These are phyloP conservation scores for Colletotrichum tabaci DNA, from an alignment of 2,329 filamentous ascomycete genomes.

Conservation along the genomic window DNA sequence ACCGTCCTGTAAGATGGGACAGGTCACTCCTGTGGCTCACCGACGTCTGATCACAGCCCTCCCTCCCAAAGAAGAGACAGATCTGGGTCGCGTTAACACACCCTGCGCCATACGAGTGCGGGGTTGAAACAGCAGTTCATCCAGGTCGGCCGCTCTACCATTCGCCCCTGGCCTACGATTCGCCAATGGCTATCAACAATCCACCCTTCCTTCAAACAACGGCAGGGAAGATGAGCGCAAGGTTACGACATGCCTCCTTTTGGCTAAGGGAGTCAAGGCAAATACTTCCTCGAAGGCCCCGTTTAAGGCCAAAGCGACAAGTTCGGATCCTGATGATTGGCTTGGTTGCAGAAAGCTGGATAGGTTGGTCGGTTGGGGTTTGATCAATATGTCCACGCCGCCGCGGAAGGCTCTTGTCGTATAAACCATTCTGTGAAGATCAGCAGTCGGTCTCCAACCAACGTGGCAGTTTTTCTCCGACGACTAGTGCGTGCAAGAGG, in stretches of 20 bases:
- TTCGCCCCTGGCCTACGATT: conserved; percentile 4
- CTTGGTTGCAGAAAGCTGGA: not conserved
- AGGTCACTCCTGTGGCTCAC: not conserved
- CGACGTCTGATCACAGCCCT: not conserved
- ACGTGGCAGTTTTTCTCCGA: conserved; percentile 30
- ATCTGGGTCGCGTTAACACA: not conserved
- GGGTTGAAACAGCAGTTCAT: conserved; percentile 37
- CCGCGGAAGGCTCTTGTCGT: conserved; percentile 26
- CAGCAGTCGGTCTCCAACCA: conserved; percentile 22
- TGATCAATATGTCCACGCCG: not conserved
- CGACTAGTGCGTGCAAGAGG: not conserved
- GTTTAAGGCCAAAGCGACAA: not conserved
- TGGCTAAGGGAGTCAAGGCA: not conserved
- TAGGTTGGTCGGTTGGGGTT: not conserved
- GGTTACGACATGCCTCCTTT: not conserved
- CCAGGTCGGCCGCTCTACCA: conserved; percentile 5
- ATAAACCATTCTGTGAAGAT: conserved; percentile 21
- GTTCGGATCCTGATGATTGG: not conserved
- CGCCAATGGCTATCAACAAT: not conserved
- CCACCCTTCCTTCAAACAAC: not conserved
- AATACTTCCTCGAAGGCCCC: too few relatives aligned
- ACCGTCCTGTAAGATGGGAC: not conserved
- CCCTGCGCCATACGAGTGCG: conserved; percentile 30
- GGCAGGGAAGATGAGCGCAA: not conserved
- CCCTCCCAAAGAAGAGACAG: not conserved